phyloP scores from a whole-genome alignment of 2,329 filamentous ascomycete species.

The Beauveria varroae region DNA sequence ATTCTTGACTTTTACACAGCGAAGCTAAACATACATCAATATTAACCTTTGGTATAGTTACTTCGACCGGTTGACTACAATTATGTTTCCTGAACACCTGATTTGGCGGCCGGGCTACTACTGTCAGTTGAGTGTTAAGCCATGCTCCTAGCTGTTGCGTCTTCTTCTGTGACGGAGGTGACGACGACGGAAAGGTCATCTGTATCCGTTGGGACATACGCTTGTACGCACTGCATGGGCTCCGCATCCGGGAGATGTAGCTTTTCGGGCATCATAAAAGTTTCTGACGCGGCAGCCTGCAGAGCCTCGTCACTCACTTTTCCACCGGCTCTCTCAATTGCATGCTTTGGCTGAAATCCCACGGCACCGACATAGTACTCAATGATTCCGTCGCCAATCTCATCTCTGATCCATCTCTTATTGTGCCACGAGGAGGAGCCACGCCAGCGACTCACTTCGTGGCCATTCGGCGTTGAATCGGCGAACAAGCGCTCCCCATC shows the following conservation, averaged over 20 bases:
- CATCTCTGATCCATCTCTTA: conserved; percentile 34
- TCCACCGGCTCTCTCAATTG: conserved; percentile 17
- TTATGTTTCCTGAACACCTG: too few species aligned
- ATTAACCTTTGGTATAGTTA: too few species aligned
- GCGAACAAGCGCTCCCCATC: conserved; percentile 26
- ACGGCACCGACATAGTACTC: conserved; percentile 37
- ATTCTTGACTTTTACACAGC: not conserved
- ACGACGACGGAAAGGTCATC: too few species aligned
- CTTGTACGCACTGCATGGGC: not conserved
- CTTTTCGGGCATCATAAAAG: too few species aligned
- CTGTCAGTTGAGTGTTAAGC: too few species aligned
- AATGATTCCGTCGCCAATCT: conserved; percentile 28
- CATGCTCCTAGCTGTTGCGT: too few species aligned
- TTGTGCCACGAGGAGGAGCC: conserved; percentile 35
- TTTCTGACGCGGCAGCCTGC: not conserved
- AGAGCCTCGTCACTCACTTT: not conserved
- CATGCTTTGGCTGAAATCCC: conserved; percentile 22
- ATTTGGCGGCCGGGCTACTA: too few species aligned
- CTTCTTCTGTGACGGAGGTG: too few species aligned
- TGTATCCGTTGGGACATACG: not conserved
- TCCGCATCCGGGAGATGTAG: not conserved
- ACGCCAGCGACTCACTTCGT: conserved; percentile 31
- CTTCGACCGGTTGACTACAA: too few species aligned
- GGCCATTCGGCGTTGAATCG: conserved; percentile 17
- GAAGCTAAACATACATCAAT: not conserved